These are phyloP conservation scores for Lithospermum erythrorhizon DNA, from an alignment of 257 asterid species.

Conservation along the genomic window DNA sequence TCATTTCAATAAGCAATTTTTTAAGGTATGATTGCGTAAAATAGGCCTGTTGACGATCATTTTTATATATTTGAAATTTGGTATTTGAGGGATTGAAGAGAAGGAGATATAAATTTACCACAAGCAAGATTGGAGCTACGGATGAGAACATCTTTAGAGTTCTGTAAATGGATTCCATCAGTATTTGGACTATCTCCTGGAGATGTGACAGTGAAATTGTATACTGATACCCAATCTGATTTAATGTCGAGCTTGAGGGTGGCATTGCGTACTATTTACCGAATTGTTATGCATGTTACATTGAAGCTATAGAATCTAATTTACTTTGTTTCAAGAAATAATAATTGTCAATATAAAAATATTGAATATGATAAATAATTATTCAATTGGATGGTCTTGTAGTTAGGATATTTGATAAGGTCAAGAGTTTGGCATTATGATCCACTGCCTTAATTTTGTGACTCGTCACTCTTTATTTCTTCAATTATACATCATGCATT, in stretches of 20 bases:
- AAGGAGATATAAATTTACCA: conserved; percentile 37
- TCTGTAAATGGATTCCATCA: conserved; percentile 85
- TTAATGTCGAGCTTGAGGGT: conserved; percentile 76
- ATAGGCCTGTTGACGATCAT: too few species aligned
- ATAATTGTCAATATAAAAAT: neutral
- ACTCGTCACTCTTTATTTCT: too few species aligned
- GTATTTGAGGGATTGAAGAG: too few species aligned
- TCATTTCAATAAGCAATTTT: neutral
- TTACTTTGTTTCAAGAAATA: conserved; percentile 37
- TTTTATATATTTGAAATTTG: too few species aligned
- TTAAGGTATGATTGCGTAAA: too few species aligned
- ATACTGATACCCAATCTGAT: conserved; percentile 61
- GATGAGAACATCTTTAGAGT: conserved; percentile 73
- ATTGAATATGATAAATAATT: too few species aligned
- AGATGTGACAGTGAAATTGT: conserved; percentile 51
- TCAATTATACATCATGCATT: too few species aligned
- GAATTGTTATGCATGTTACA: conserved; percentile 69
- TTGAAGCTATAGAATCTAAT: conserved; percentile 73
- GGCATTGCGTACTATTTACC: conserved; percentile 78
- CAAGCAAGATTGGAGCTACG: conserved; percentile 57
- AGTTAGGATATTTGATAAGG: too few species aligned
- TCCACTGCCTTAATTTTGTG: too few species aligned
- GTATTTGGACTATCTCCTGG: conserved; percentile 94
- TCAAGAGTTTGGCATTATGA: neutral
- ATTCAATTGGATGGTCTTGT: neutral